Conservation (phyloP, 2,329 filamentous ascomycete species). For the Trichothecium sympodiale region DNA sequence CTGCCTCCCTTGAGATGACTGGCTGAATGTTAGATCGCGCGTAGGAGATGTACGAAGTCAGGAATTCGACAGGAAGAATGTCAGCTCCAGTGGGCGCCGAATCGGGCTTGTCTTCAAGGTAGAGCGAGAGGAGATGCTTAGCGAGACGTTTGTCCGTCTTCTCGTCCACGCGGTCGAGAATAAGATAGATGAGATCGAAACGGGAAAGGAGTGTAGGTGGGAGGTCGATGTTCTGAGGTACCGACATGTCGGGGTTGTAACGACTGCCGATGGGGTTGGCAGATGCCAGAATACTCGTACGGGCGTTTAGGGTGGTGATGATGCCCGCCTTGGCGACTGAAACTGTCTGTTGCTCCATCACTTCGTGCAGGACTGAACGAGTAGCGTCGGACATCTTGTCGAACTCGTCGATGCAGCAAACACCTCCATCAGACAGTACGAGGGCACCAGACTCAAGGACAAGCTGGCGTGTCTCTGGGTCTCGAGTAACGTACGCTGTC, state of each 20-base stretch:
- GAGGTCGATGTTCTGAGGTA: conserved; percentile 96
- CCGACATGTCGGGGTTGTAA: conserved; percentile 91
- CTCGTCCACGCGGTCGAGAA: conserved; percentile 89
- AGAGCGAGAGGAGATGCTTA: conserved; percentile 90
- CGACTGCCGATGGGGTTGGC: conserved; percentile 97
- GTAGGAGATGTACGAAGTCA: conserved; percentile 95
- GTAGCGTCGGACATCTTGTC: conserved; percentile 78
- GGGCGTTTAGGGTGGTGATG: conserved; percentile 89
- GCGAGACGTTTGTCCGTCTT: conserved; percentile 79
- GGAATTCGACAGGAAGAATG: conserved; percentile 84
- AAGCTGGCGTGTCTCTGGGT: conserved; percentile 69
- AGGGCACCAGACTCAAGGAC: conserved; percentile 71
- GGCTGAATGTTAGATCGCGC: conserved; percentile 81
- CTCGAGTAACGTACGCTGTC: conserved; percentile 70
- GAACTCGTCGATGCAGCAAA: conserved; percentile 78
- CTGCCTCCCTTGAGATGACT: conserved; percentile 65
- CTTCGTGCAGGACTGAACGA: conserved; percentile 73
- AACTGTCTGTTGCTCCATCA: conserved; percentile 82
- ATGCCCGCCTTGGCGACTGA: conserved; percentile 87
- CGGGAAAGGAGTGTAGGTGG: conserved; percentile 89
- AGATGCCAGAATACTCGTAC: conserved; percentile 90
- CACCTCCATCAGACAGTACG: conserved; percentile 69
- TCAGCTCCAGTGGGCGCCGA: conserved; percentile 65
- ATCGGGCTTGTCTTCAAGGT: conserved; percentile 87
- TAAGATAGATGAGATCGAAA: conserved; percentile 94